Base-by-base conservation (phyloP, 2,329 filamentous ascomycete genomes). In the Neoarthrinium moseri region DNA sequence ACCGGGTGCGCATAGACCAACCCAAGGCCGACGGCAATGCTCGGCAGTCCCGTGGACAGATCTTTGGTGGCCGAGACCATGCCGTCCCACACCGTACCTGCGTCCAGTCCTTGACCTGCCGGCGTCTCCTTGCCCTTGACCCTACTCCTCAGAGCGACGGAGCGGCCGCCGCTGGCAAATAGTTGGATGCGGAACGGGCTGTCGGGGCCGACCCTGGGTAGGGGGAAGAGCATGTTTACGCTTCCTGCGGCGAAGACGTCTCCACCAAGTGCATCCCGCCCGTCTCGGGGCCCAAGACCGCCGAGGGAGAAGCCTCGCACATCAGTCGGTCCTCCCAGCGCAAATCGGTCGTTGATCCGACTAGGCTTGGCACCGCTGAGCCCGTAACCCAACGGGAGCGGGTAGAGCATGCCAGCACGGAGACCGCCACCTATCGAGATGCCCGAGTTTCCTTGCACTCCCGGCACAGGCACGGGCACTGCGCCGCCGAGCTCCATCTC, bases 1-100 rank as follows among this genome's bases (percentile, higher is more conserved):
- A 92, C 86, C 0, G 91, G 91, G 61, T 97, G 92, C 4, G 91
- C 94, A 64, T 99, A 99, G 1, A 99, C 91, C 18, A 99, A 72
- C 1, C 94, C 94, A 11, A 96, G 70, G 21, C 94, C 94, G 2
- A 90, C 92, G 2, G 92, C 87, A 26, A 91, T 74, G 63, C 89
- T 96, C 0, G 94, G 94, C 22, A 91, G 67, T 4, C 89, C 90
- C 43, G 84, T 86, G 17, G 77, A 73, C 13, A 97, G 69, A 50
- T 92, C 86, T 5, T 73, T 74, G 11, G 95, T 61, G 0, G 91
- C 90, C 24, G 69, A 67, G 12, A 66, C 62, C 63, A 89, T 71
- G 54, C 78, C 76, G 32, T 69, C 67, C 24, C 71, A 67, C 4
- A 86, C 80, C 11, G 76, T 70, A 5, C 59, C 52, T 8, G 66